Base-by-base conservation (phyloP, 2,329 filamentous ascomycete species). In the Dothidotthia symphoricarpi region DNA sequence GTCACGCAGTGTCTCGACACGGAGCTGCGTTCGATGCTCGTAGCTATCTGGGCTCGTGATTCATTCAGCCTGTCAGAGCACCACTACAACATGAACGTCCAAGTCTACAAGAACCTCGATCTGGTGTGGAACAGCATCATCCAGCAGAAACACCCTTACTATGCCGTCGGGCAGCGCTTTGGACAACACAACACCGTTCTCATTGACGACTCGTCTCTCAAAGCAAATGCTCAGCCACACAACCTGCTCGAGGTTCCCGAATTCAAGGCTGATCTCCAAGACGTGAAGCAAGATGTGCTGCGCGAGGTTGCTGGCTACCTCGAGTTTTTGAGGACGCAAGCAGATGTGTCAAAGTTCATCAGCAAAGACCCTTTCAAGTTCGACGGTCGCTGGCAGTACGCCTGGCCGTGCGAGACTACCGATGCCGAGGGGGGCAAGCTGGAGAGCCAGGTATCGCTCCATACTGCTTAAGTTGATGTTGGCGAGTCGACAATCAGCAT, bases 51-150 rank as follows among this genome's bases (percentile, higher is more conserved):
- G 89, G 84, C 75, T 5, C 81, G 93, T 19, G 84, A 95, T 56
- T 78, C 76, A 16, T 83, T 97, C 41, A 80, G 80, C 14, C 77
- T 98, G 3, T 75, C 76, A 0, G 27, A 51, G 0, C 45, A 63
- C 3, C 83, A 95, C 61, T 95, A 86, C 69, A 70, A 75, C 40
- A 52, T 67, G 33, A 85, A 86, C 41, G 82, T 91, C 0, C 87
- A 94, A 63, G 88, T 90, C 41, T 97, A 96, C 75, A 98, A 98
- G 72, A 79, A 86, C 25, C 75, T 98, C 3, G 74, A 80, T 0
- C 72, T 69, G 33, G 68, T 96, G 0, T 98, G 93, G 93, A 66
- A 71, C 6, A 52, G 70, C 4, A 37, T 48, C 1, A 68, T 75
- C 11, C 72, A 75, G 47, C 51, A 54, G 4, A 61, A 61, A n/a